These are phyloP conservation scores for Verbena officinalis DNA, from an alignment of 257 asterid genomes.

Conservation along the genomic window DNA sequence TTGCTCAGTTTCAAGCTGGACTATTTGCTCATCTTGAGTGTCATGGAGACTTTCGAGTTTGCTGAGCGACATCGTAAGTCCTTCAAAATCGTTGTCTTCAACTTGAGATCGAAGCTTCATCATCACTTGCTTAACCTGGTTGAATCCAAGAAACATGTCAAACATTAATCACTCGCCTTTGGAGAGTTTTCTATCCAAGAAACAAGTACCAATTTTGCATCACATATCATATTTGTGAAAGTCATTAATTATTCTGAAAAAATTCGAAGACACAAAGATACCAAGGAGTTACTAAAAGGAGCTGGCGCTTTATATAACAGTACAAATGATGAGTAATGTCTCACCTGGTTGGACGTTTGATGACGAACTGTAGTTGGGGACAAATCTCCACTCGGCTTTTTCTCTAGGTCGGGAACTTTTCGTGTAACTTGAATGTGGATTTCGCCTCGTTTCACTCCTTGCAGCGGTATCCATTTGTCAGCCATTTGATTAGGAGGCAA, in stretches of 20 bases:
- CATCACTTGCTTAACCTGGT: constrained; percentile 84
- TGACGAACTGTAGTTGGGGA: constrained; percentile 61
- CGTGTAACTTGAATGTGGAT: constrained; percentile 83
- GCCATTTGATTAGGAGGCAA: constrained; percentile 88
- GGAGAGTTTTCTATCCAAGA: constrained; percentile 3
- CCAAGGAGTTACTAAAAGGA: too few species aligned
- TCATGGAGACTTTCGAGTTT: constrained; percentile 85
- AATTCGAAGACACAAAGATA: too few species aligned
- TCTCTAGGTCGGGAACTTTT: constrained; percentile 70
- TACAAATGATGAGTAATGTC: background rate
- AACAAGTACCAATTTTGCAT: background rate
- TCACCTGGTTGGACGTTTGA: constrained; percentile 70
- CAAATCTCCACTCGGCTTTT: constrained; percentile 57
- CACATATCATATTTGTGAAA: too few species aligned
- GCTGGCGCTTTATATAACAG: too few species aligned
- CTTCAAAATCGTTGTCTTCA: constrained; percentile 64
- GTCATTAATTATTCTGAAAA: too few species aligned
- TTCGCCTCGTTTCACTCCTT: constrained; percentile 88
- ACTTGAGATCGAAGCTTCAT: constrained; percentile 65
- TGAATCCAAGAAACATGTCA: constrained; percentile 17
- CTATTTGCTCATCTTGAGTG: constrained; percentile 64
- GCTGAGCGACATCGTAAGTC: constrained; percentile 49
- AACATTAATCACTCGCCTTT: background rate
- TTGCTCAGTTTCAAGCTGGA: constrained; percentile 85
- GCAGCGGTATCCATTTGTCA: constrained; percentile 97